phyloP scores from a whole-genome alignment of 371 early-diverging fungal species.

The Blastocladiella emersonii region DNA sequence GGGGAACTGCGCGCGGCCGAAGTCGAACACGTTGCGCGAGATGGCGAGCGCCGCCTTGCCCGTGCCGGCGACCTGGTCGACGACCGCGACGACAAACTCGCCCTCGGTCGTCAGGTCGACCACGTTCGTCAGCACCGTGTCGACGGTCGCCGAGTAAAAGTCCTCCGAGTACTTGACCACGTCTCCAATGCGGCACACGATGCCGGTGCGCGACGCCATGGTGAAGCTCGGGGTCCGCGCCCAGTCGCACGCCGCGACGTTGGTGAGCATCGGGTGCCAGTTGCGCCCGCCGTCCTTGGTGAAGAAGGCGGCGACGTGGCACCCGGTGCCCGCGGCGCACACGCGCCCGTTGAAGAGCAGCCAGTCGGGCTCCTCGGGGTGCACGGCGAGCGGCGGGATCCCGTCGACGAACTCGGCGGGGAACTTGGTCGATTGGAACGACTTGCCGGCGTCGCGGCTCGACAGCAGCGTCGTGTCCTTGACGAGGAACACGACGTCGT shows the following conservation, averaged over 20 bases:
- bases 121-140: slow-evolving; percentile 40
- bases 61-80: slow-evolving; percentile 13
- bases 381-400: slow-evolving; percentile 14
- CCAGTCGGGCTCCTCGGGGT: slow-evolving; percentile 19
- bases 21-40: not conserved
- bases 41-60: not conserved
- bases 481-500: slow-evolving; percentile 26
- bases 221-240: slow-evolving; percentile 21
- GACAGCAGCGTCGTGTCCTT: slow-evolving; percentile 20
- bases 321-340: slow-evolving; percentile 7
- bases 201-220: not conserved
- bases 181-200: slow-evolving; percentile 16
- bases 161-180: slow-evolving; percentile 37
- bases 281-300: slow-evolving; percentile 23
- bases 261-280: slow-evolving; percentile 24
- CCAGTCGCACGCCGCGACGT: slow-evolving; percentile 34
- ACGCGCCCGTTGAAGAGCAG: slow-evolving; percentile 14
- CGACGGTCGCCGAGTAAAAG: slow-evolving; percentile 32
- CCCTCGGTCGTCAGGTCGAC: slow-evolving; percentile 29
- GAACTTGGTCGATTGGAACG: slow-evolving; percentile 9
- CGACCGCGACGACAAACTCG: slow-evolving; percentile 54
- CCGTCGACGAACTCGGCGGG: slow-evolving; percentile 16
- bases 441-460: slow-evolving; percentile 21
- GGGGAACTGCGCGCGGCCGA: slow-evolving; percentile 1
- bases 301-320: slow-evolving; percentile 21